Percentiles rank a stretch among this genome's conserved stretches.
phyloP scores from a whole-genome alignment of 1,284 basidiomycete species.

The Sporisorium iseilematis-ciliati region DNA sequence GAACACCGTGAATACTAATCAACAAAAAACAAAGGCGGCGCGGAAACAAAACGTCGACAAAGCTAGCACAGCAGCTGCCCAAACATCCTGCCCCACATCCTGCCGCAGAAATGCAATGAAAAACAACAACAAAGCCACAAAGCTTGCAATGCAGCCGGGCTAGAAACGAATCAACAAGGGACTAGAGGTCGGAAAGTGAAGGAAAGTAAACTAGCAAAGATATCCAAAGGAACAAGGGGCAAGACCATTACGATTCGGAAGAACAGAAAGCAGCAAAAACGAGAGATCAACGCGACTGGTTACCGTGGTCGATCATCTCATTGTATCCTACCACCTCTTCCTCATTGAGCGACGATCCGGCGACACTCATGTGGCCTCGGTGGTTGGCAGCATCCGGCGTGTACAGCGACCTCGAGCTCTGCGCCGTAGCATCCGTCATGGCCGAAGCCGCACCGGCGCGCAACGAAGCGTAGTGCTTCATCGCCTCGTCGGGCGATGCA shows the following conservation, averaged over 20 bases:
- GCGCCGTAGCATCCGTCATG: slow-evolving; percentile 13
- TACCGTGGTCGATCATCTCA: slow-evolving; percentile 62
- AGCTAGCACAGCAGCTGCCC: slow-evolving; percentile 25
- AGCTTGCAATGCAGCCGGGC: slow-evolving; percentile 17
- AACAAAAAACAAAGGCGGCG: background rate
- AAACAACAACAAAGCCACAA: slow-evolving; percentile 8
- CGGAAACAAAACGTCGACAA: slow-evolving; percentile 3
- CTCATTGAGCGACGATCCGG: slow-evolving; percentile 62
- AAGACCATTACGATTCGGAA: slow-evolving; percentile 17
- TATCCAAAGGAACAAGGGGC: slow-evolving; percentile 1
- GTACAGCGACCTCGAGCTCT: slow-evolving; percentile 55
- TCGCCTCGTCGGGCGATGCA: slow-evolving; percentile 61
- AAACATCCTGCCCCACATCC: background rate
- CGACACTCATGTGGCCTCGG: slow-evolving; percentile 48
- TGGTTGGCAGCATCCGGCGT: slow-evolving; percentile 51
- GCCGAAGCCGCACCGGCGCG: slow-evolving; percentile 35
- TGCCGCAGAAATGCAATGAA: slow-evolving; percentile 6
- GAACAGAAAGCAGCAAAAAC: background rate
- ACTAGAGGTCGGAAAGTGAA: no score
- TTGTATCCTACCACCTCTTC: slow-evolving; percentile 67
- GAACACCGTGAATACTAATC: background rate
- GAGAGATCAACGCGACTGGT: slow-evolving; percentile 43
- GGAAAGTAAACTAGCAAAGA: background rate
- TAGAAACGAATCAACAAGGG: slow-evolving; percentile 4
- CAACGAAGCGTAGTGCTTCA: slow-evolving; percentile 64